Evolutionary conservation across 208 protist species (phyloP).

Genomic region (Strigomonas culicis): DNA sequence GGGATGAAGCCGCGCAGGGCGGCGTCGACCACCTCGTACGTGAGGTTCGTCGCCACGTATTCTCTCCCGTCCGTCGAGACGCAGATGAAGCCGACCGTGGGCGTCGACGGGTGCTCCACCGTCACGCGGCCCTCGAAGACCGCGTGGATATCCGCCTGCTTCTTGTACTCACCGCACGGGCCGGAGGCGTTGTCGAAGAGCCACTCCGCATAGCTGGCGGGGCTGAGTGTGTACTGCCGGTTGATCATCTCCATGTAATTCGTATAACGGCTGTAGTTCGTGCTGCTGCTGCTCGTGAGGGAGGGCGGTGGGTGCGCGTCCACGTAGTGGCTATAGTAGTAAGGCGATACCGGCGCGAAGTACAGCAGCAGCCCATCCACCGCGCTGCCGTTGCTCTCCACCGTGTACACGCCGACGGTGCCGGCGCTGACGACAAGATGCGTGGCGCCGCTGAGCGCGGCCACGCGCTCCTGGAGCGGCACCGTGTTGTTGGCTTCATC

Average conservation of each 20-base stretch:
- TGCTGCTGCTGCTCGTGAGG: constrained; percentile 13
- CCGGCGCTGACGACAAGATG: constrained; percentile 62
- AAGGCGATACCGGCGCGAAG: constrained; percentile 52
- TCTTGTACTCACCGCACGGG: constrained; percentile 60
- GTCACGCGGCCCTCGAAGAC: constrained; percentile 32
- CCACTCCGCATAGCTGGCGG: neutral
- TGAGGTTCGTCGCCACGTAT: constrained; percentile 60
- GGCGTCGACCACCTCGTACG: constrained; percentile 67
- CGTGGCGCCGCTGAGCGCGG: constrained; percentile 36
- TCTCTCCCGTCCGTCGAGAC: constrained; percentile 54
- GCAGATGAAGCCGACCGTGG: constrained; percentile 56
- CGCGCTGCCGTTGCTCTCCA: constrained; percentile 21
- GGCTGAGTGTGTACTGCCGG: neutral
- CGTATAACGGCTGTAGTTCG: constrained; percentile 1
- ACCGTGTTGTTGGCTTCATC: constrained; percentile 6
- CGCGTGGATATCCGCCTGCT: constrained; percentile 47
- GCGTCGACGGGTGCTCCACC: constrained; percentile 30
- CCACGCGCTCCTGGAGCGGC: constrained; percentile 31
- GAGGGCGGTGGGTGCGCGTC: constrained; percentile 1
- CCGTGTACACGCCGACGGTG: constrained; percentile 54
- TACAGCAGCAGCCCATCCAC: constrained; percentile 48
- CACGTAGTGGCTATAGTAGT: constrained; percentile 26
- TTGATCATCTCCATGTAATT: neutral
- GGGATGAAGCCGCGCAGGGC: constrained; percentile 47
- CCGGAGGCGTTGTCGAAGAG: neutral